Evolutionary conservation across 2,329 filamentous ascomycete genomes (phyloP).

Genomic region (Rhynchosporium graminicola): DNA sequence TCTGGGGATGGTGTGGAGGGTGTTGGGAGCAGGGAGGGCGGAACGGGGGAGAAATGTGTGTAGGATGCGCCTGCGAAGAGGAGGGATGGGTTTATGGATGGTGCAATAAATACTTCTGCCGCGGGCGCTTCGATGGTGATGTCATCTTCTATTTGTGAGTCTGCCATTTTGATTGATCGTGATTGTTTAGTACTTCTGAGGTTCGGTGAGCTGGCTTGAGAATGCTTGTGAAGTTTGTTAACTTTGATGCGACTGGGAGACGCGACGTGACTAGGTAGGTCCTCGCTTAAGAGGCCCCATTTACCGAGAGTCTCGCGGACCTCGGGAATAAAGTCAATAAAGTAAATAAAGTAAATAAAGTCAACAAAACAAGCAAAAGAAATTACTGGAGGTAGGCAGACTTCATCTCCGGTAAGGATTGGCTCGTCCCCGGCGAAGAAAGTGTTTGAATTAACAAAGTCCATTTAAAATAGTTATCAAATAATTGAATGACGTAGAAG

Average conservation of each 20-base stretch:
- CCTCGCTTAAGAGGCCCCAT: constrained; percentile 5
- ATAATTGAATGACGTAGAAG: too few relatives aligned
- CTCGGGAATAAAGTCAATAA: background rate
- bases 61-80: constrained; percentile 69
- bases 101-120: constrained; percentile 59
- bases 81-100: constrained; percentile 60
- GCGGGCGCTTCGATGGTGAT: constrained; percentile 41
- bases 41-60: constrained; percentile 70
- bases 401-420: too few relatives aligned
- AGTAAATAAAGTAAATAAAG: background rate
- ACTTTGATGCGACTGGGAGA: constrained; percentile 12
- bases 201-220: background rate
- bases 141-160: constrained; percentile 39
- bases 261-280: constrained; percentile 15
- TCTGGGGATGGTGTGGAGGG: constrained; percentile 11
- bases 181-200: background rate
- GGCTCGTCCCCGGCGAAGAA: too few relatives aligned
- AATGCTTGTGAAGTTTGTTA: background rate
- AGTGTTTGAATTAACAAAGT: too few relatives aligned
- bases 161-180: constrained; percentile 39
- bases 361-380: background rate
- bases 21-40: constrained; percentile 55
- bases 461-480: too few relatives aligned
- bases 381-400: too few relatives aligned
- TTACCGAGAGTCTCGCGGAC: background rate